A percentile compares a stretch with the other conserved stretches of the same genome.
Evolutionary conservation across 768 basidiomycete genomes (phyloP).

Genomic region (Paxillus involutus): DNA sequence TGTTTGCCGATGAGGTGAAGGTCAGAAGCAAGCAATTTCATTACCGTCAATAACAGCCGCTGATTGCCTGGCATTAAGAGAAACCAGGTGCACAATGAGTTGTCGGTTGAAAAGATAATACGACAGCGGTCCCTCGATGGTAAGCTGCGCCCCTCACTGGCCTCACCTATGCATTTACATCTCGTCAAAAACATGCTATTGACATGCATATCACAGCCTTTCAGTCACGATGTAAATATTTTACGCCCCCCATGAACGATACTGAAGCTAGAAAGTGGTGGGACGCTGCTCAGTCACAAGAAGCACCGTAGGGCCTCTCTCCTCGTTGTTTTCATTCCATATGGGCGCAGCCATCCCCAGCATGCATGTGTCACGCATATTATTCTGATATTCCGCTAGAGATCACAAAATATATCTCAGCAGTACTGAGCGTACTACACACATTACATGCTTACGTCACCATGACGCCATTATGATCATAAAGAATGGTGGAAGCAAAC

Average conservation of each 20-base stretch:
- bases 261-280: slow-evolving; percentile 56
- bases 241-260: slow-evolving; percentile 63
- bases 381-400: slow-evolving; percentile 3
- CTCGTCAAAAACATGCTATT: slow-evolving; percentile 6
- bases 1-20: slow-evolving; percentile 72
- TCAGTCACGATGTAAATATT: slow-evolving; percentile 76
- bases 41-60: slow-evolving; percentile 29
- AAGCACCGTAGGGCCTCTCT: slow-evolving; percentile 30
- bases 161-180: slow-evolving; percentile 10
- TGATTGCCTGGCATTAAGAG: slow-evolving; percentile 43
- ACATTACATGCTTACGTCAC: slow-evolving; percentile 23
- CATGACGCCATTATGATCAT: slow-evolving; percentile 20
- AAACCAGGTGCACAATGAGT: slow-evolving; percentile 74
- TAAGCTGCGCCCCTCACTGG: slow-evolving; percentile 30
- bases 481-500: slow-evolving; percentile 1
- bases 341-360: slow-evolving; percentile 10
- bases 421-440: slow-evolving; percentile 1
- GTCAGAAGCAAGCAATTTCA: slow-evolving; percentile 40
- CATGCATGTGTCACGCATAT: slow-evolving; percentile 13
- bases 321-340: slow-evolving; percentile 31
- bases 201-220: slow-evolving; percentile 54
- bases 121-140: slow-evolving; percentile 71
- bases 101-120: slow-evolving; percentile 70
- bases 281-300: slow-evolving; percentile 41
- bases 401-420: not conserved